phyloP scores from a whole-genome alignment of 257 asterid species.

The Solanum dulcamara region DNA sequence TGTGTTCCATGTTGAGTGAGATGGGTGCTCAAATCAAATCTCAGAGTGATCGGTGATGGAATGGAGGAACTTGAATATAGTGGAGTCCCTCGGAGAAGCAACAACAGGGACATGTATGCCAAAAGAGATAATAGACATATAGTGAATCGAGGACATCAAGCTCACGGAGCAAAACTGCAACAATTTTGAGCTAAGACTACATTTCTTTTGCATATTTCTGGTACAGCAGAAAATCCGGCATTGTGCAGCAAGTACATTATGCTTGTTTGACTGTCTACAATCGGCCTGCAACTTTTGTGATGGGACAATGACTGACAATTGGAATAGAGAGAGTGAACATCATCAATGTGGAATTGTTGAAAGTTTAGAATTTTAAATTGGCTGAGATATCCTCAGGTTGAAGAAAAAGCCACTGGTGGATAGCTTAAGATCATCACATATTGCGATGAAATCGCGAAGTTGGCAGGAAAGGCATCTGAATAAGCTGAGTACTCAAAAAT shows the following conservation, averaged over 20 bases:
- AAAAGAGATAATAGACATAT: not conserved
- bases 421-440: not conserved
- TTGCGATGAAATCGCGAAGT: not conserved
- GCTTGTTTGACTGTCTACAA: not conserved
- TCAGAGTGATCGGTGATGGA: not conserved
- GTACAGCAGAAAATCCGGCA: not conserved
- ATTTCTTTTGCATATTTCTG: not conserved
- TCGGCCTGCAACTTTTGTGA: not conserved
- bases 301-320: not conserved
- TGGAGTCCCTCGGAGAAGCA: not conserved
- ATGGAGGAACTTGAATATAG: not conserved
- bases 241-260: not conserved
- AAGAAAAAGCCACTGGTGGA: not conserved
- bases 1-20: slow-evolving; percentile 22
- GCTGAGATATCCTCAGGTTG: not conserved
- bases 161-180: not conserved
- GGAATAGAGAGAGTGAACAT: not conserved
- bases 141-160: not conserved
- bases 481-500: not conserved
- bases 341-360: not conserved
- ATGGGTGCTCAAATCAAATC: slow-evolving; percentile 17
- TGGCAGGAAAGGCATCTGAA: not conserved
- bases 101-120: not conserved
- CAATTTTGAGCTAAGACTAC: not conserved
- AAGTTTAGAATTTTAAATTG: not conserved